phyloP scores from a whole-genome alignment of 306 rosid genomes.

The Glycyrrhiza uralensis region DNA sequence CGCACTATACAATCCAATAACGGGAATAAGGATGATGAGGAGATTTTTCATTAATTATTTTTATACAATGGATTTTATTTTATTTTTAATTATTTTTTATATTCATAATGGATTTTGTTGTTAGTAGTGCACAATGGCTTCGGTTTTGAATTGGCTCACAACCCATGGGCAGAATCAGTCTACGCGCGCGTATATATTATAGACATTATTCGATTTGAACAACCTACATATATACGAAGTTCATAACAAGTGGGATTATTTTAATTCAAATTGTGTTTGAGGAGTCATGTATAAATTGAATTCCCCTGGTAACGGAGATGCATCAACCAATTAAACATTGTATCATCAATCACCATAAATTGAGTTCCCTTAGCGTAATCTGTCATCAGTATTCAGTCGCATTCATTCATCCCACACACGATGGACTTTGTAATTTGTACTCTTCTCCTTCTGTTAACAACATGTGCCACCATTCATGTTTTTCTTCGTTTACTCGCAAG shows the following conservation, averaged over 20 bases:
- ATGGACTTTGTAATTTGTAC: neutral
- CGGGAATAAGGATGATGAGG: neutral
- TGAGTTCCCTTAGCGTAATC: too few relatives aligned
- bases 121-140: neutral
- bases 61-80: too few relatives aligned
- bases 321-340: too few relatives aligned
- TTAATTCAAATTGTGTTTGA: neutral
- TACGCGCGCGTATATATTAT: too few relatives aligned
- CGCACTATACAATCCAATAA: neutral
- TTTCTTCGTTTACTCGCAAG: neutral
- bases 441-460: neutral
- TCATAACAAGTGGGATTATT: neutral
- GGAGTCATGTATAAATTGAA: neutral
- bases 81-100: too few relatives aligned
- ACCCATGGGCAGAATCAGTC: neutral
- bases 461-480: neutral
- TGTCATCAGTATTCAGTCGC: too few relatives aligned
- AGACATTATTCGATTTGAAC: neutral
- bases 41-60: too few relatives aligned
- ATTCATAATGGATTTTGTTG: too few relatives aligned
- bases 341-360: too few relatives aligned
- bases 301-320: neutral
- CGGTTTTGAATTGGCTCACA: neutral
- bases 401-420: neutral
- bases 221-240: neutral